Evolutionary conservation across 306 rosid species (phyloP).

Genomic region (Acmispon strigosus): DNA sequence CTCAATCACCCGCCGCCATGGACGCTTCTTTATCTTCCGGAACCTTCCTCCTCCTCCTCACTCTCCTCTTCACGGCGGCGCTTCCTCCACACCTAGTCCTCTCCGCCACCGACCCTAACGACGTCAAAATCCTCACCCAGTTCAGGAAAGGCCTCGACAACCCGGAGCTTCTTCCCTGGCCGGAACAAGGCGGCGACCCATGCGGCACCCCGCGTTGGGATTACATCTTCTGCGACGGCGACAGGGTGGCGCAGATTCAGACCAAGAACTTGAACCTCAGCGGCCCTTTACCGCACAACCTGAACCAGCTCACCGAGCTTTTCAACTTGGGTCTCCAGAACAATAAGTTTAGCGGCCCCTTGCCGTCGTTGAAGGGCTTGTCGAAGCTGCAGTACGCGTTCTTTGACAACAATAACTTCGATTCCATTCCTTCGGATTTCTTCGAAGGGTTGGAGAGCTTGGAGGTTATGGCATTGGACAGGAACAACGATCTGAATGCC

Average conservation of each 20-base stretch:
- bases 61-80: conserved; percentile 15
- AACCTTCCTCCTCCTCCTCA: not conserved
- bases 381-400: conserved; percentile 37
- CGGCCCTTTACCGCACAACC: conserved; percentile 63
- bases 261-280: conserved; percentile 49
- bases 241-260: conserved; percentile 72
- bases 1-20: conserved; percentile 25
- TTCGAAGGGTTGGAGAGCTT: conserved; percentile 51
- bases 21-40: not conserved
- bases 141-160: conserved; percentile 52
- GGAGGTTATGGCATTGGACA: conserved; percentile 75
- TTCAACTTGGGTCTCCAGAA: conserved; percentile 72
- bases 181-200: conserved; percentile 54
- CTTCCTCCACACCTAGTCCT: not conserved
- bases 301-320: conserved; percentile 62
- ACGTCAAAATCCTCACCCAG: conserved; percentile 47
- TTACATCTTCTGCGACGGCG: conserved; percentile 47
- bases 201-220: conserved; percentile 59
- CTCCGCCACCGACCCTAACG: conserved; percentile 54
- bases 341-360: conserved; percentile 53
- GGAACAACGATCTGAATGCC: conserved; percentile 41
- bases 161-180: conserved; percentile 77
- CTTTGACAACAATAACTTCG: conserved; percentile 63
- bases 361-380: conserved; percentile 65
- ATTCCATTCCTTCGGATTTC: conserved; percentile 67